phyloP scores from a whole-genome alignment of 108 stramenopile species.

The Cyclostephanos invisitatus region DNA sequence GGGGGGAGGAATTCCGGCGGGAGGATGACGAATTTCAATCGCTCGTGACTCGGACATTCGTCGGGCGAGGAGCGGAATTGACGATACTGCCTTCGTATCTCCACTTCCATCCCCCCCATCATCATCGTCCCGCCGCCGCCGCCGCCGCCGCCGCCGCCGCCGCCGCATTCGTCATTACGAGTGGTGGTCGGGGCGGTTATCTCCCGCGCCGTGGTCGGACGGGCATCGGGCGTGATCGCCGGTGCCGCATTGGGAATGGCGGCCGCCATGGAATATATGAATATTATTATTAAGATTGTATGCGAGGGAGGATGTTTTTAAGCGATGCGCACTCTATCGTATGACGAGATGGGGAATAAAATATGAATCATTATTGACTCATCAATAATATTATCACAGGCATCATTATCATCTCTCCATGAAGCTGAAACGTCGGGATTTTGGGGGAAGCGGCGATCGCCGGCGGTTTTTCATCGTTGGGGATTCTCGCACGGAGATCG shows the following conservation, averaged over 20 bases:
- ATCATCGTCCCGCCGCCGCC: too few relatives aligned
- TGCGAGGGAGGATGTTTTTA: neutral
- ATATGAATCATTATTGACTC: too few relatives aligned
- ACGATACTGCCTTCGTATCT: neutral
- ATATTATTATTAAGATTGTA: too few relatives aligned
- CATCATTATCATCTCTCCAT: too few relatives aligned
- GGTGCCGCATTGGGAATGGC: neutral
- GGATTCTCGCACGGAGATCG: too few relatives aligned
- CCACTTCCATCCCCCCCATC: neutral
- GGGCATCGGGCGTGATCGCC: conserved; percentile 26
- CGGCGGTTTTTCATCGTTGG: conserved; percentile 3
- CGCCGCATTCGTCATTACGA: too few relatives aligned
- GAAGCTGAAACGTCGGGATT: too few relatives aligned
- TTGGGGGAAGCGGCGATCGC: neutral
- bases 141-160: neutral
- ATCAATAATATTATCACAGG: too few relatives aligned
- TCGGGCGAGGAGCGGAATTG: conserved; percentile 12
- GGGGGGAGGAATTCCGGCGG: conserved; percentile 12
- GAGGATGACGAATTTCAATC: conserved; percentile 23
- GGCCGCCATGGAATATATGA: neutral
- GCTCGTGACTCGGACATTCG: conserved; percentile 15
- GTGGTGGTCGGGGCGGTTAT: too few relatives aligned
- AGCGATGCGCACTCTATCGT: too few relatives aligned
- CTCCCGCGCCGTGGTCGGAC: neutral
- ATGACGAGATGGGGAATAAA: neutral